phyloP scores from a whole-genome alignment of 1,139 yeast genomes.

The Hanseniaspora gamundiae region DNA sequence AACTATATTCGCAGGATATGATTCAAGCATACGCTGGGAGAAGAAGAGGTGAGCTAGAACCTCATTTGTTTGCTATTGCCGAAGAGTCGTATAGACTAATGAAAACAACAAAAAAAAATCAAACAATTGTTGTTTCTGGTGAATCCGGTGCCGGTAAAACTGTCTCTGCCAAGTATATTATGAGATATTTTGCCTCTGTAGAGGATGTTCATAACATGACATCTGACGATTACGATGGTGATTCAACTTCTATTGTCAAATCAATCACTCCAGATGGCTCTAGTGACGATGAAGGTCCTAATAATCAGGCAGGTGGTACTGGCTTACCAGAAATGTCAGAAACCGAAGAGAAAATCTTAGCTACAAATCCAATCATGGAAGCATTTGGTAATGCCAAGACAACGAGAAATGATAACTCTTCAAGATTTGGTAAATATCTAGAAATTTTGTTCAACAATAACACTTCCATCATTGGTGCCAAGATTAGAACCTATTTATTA shows the following conservation, averaged over 20 bases:
- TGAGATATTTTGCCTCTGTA: constrained; percentile 95
- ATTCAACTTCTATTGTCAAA: constrained; percentile 16
- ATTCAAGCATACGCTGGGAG: constrained; percentile 91
- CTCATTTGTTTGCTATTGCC: constrained; percentile 94
- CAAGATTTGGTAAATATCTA: constrained; percentile 91
- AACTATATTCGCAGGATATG: constrained; percentile 79
- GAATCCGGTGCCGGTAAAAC: constrained; percentile 99
- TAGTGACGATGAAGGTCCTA: too few relatives aligned
- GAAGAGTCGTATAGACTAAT: constrained; percentile 96
- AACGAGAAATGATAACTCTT: constrained; percentile 92
- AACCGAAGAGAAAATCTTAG: constrained; percentile 88
- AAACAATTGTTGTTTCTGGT: constrained; percentile 93
- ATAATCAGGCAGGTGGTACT: neutral
- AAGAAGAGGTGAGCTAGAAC: constrained; percentile 87
- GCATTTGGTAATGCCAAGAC: constrained; percentile 98
- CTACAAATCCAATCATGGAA: constrained; percentile 97
- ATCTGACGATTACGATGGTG: neutral
- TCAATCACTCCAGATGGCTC: too few relatives aligned
- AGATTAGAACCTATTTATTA: constrained; percentile 80
- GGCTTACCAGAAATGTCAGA: constrained; percentile 62
- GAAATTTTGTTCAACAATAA: constrained; percentile 73
- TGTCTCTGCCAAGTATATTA: constrained; percentile 90
- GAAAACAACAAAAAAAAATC: constrained; percentile 75
- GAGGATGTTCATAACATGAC: constrained; percentile 43
- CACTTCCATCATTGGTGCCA: constrained; percentile 82